Conservation (phyloP, 1,139 yeast species). For the Debaryomyces subglobosus region DNA sequence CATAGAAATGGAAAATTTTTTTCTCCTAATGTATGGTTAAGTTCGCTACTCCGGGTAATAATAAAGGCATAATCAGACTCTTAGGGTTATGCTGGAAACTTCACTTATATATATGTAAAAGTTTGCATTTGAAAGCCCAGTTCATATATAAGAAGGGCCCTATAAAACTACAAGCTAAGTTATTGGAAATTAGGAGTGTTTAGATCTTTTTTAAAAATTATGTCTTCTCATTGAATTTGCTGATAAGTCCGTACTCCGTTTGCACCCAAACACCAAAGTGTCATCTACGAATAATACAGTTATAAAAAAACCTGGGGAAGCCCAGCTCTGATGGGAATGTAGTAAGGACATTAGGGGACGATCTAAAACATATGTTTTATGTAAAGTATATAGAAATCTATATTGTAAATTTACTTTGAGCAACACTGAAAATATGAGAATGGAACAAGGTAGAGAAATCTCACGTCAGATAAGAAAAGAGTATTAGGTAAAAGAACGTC, state of each 20-base stretch:
- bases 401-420: background rate
- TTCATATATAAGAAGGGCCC: background rate
- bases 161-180: background rate
- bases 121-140: background rate
- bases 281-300: background rate
- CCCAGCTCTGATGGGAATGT: background rate
- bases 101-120: background rate
- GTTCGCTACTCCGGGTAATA: background rate
- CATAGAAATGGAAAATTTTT: background rate
- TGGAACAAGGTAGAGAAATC: background rate
- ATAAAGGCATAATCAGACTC: background rate
- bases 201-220: background rate
- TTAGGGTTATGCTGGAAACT: background rate
- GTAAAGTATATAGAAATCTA: background rate
- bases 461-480: background rate
- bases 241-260: background rate
- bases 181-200: background rate
- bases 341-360: background rate
- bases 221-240: background rate
- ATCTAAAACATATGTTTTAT: background rate
- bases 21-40: background rate
- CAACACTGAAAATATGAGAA: background rate
- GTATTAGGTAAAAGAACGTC: background rate
- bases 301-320: background rate
- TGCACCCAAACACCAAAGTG: conserved; percentile 1